Conservation (phyloP, 176 grass and related monocot species). For the Carex pumila region DNA sequence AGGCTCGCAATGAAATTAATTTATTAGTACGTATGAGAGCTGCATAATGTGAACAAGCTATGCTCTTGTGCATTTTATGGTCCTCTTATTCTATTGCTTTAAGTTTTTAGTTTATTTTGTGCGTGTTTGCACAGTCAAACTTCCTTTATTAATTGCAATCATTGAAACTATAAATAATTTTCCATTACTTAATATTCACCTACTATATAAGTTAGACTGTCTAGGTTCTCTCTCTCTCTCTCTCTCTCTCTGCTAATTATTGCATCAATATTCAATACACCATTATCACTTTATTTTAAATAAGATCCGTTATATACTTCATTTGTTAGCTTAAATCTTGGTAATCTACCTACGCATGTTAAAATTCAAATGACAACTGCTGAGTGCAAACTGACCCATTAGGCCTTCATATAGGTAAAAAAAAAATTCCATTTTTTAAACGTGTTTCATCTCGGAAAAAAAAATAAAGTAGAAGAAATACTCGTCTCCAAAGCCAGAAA, state of each 20-base stretch:
- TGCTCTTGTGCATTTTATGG: neutral
- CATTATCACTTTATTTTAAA: neutral
- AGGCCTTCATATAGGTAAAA: neutral
- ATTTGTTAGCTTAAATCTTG: conserved; percentile 7
- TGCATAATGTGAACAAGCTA: neutral
- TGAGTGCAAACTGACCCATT: conserved; percentile 6
- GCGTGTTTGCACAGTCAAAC: neutral
- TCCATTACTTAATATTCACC: neutral
- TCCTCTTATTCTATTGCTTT: neutral
- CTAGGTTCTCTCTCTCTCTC: neutral
- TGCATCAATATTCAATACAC: neutral
- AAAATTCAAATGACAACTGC: neutral
- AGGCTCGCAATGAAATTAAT: neutral
- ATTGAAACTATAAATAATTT: neutral
- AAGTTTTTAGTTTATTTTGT: neutral
- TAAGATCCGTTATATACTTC: neutral
- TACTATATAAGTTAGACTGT: neutral
- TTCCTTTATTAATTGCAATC: neutral
- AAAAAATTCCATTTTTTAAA: neutral
- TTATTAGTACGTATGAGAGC: neutral
- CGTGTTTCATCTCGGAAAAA: neutral
- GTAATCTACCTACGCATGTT: conserved; percentile 2
- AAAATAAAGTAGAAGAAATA: neutral
- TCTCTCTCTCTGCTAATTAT: neutral
- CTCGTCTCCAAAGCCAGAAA: neutral